Percentiles rank a stretch among this genome's conserved stretches.
Evolutionary conservation across 2,329 filamentous ascomycete genomes (phyloP).

Genomic region (Leptoxyphium fumago): DNA sequence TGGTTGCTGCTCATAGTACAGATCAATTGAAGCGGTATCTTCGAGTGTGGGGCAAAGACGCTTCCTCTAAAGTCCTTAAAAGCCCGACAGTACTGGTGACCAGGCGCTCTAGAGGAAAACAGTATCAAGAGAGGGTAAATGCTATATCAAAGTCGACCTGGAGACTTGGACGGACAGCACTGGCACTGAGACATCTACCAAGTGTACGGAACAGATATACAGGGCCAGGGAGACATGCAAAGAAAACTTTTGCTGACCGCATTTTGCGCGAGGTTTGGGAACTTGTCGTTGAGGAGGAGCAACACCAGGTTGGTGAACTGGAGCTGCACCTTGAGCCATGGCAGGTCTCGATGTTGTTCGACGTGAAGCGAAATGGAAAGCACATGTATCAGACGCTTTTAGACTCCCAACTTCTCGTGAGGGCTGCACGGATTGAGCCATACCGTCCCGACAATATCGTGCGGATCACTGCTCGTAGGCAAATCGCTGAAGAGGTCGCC

Average conservation of each 20-base stretch:
- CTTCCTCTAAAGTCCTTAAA: neutral
- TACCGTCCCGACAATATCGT: slow-evolving; percentile 11
- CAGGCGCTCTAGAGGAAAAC: neutral
- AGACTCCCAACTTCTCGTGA: slow-evolving; percentile 9
- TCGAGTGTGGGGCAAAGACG: neutral
- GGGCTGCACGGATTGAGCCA: slow-evolving; percentile 7
- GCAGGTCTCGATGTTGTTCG: slow-evolving; percentile 16
- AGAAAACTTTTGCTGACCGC: slow-evolving; percentile 7
- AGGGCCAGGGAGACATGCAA: neutral
- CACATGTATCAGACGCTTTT: slow-evolving; percentile 9
- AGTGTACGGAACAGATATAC: neutral
- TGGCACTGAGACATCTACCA: slow-evolving; percentile 7
- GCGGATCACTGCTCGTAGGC: slow-evolving; percentile 17
- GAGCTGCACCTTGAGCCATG: slow-evolving; percentile 14
- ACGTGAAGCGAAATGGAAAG: slow-evolving; percentile 4
- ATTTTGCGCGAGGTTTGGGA: slow-evolving; percentile 16
- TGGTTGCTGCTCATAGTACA: slow-evolving; percentile 12
- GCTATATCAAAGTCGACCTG: slow-evolving; percentile 6
- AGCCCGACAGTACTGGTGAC: neutral
- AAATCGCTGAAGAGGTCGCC: slow-evolving; percentile 15
- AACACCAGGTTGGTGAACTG: slow-evolving; percentile 14
- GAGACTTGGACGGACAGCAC: slow-evolving; percentile 11
- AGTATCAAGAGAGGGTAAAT: neutral
- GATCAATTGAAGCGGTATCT: slow-evolving; percentile 12
- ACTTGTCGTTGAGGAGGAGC: slow-evolving; percentile 10